Percentiles rank a stretch among this genome's conserved stretches.
These are phyloP conservation scores for Cladosporium sphaerospermum DNA, from an alignment of 2,329 filamentous ascomycete species.

Conservation along the genomic window DNA sequence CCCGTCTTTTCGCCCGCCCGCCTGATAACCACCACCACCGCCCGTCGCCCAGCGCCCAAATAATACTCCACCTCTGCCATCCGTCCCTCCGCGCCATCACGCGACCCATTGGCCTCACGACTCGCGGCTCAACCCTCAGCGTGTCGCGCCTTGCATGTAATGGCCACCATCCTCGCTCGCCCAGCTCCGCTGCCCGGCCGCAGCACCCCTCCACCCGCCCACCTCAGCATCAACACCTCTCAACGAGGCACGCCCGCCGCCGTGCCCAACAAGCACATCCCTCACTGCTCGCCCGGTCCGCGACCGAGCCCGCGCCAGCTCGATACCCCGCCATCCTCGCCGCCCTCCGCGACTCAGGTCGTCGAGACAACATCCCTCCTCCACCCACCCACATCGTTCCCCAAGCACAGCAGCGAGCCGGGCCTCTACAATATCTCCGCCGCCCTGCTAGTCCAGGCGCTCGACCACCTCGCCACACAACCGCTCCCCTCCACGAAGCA, in stretches of 20 bases:
- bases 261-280: constrained; percentile 79
- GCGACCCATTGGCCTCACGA: constrained; percentile 4
- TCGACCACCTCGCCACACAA: constrained; percentile 71
- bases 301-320: constrained; percentile 45
- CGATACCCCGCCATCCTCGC: constrained; percentile 51
- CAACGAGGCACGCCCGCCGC: constrained; percentile 55
- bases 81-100: neutral
- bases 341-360: constrained; percentile 50
- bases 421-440: constrained; percentile 68
- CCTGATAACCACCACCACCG: constrained; percentile 1
- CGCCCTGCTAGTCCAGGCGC: constrained; percentile 60
- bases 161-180: constrained; percentile 14
- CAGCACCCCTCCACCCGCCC: constrained; percentile 39
- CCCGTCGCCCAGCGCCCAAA: neutral
- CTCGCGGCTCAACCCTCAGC: neutral
- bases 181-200: constrained; percentile 10
- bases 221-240: constrained; percentile 54
- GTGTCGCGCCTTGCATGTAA: constrained; percentile 13
- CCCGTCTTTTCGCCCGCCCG: neutral
- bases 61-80: neutral
- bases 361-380: constrained; percentile 62
- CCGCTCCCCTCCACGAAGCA: constrained; percentile 76
- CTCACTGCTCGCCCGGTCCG: constrained; percentile 79
- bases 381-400: constrained; percentile 63
- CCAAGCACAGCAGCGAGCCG: constrained; percentile 44